Evolutionary conservation across 2,329 filamentous ascomycete species (phyloP), one percentile per base, ranked within the genome.

Genomic region (Pyricularia sp.): DNA sequence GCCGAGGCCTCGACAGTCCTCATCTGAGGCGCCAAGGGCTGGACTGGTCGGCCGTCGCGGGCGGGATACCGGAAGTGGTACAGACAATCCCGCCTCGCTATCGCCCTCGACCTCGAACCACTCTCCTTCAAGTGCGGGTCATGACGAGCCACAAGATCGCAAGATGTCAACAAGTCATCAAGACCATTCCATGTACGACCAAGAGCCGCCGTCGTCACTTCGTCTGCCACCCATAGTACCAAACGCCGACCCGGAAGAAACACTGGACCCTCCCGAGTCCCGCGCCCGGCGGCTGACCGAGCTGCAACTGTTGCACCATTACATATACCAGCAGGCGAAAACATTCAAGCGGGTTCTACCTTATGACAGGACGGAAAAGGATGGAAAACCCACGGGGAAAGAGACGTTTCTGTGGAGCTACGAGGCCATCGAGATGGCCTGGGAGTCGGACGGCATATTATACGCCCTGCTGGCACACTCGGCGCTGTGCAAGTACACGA

Each of bases 231-330:
- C 17, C 17, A n/a, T 50, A n/a, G 17, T 6, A 50, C 42, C 42
- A 50, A 50, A 20, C 42, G 17, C 4, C 14, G 75, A 75, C 65
- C 55, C 69, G 12, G 76, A 76, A 14, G 71, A 69, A 28, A 64
- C 69, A 68, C 67, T 76, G 61, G 76, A 76, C 58, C 68, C 78
- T 3, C 78, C 78, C 23, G 79, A 80, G 69, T 74, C 76, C 7
- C 73, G 75, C 9, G 74, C 76, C 71, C 75, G 79, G n/a, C 77
- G 79, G 12, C 58, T 78, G 50, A 79, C 77, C 72, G 78, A 80
- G 72, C 70, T 80, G 68, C 74, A 77, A 10, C 71, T 80, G 55
- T 71, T 80, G 42, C 76, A 79, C 69, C 77, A 79, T 70, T 76
- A 76, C 65, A 74, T 79, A 65, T 71, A 73, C n/a, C 72, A 71